Percentiles rank a stretch among this genome's conserved stretches.
phyloP scores from a whole-genome alignment of 2,329 filamentous ascomycete genomes.

The Rachicladosporium sp. region DNA sequence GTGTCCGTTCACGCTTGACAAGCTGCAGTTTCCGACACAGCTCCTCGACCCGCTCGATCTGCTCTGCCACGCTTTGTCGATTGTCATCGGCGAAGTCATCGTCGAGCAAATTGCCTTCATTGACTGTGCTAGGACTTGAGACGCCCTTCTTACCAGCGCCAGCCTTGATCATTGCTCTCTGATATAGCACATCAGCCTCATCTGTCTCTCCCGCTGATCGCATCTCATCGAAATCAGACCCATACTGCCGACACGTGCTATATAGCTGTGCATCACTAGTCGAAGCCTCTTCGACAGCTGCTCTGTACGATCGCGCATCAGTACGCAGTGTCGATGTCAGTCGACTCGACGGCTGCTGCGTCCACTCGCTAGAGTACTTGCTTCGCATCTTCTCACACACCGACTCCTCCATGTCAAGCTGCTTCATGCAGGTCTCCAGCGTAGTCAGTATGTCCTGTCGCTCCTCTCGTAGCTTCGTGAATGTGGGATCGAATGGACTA shows the following conservation, averaged over 20 bases:
- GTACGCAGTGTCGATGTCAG: constrained; percentile 77
- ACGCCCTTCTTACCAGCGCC: constrained; percentile 53
- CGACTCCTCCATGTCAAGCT: constrained; percentile 91
- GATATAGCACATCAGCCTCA: constrained; percentile 79
- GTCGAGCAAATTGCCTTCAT: constrained; percentile 73
- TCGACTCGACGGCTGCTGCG: constrained; percentile 84
- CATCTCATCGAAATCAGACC: constrained; percentile 91
- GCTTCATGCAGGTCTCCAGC: constrained; percentile 71
- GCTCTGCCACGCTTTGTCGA: constrained; percentile 68
- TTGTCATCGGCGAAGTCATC: constrained; percentile 80
- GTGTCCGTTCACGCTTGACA: constrained; percentile 80
- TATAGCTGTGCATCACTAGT: constrained; percentile 77
- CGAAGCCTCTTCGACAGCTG: constrained; percentile 78
- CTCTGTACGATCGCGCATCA: constrained; percentile 77
- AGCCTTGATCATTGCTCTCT: constrained; percentile 69
- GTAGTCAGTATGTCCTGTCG: constrained; percentile 61
- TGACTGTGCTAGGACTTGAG: constrained; percentile 38
- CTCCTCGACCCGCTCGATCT: constrained; percentile 80
- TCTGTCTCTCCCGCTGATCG: constrained; percentile 73
- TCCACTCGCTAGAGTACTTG: constrained; percentile 93
- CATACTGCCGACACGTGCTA: constrained; percentile 71
- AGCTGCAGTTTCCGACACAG: constrained; percentile 81
- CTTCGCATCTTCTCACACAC: constrained; percentile 99
- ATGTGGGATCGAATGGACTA: constrained; percentile 63
- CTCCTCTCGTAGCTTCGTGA: constrained; percentile 66